Evolutionary conservation across 257 asterid species (phyloP), one percentile per base, ranked within the genome.

Genomic region (Pogostemon cablin): DNA sequence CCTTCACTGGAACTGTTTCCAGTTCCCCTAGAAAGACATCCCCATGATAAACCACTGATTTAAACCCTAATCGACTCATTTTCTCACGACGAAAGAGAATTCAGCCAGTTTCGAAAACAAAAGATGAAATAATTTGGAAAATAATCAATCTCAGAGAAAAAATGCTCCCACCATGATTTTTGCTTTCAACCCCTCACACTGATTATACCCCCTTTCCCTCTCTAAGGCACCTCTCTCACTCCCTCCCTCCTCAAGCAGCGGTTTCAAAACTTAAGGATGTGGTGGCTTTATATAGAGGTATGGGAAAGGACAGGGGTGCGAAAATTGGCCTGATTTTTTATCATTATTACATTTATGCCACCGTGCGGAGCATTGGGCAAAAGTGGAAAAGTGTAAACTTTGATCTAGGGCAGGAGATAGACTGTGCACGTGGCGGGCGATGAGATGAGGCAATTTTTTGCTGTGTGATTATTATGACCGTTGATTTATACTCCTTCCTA

Each of bases 41-140:
- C 1, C 97, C 95, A 34, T 85, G 87, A 79, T 79, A 88, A 76
- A 95, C 96, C 78, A 78, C 83, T 56, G 89, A 81, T 83, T 82
- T 91, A 78, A 89, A 85, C 96, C 98, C 99, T 95, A 95, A 86
- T 80, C 86, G 84, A 75, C 92, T 86, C 97, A 93, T 93, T 11
- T 53, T 7, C 69, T 44, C 57, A 53, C 44, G 67, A 71, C 35
- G 7, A 42, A 55, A 57, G 48, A 1, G 32, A 59, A 55, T 57
- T 12, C 3, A 37, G 57, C 66, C 71, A 69, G 66, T 62, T 59
- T 60, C 8, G 69, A 7, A 76, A 67, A 67, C 15, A 40, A 60
- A 60, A 65, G 39, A 69, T 46, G 62, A 1, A 38, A 69, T 17
- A 50, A 57, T 50, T 49, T 11, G 20, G 64, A 61, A 64, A 68